Conservation (phyloP, 169 alveolate genomes). For the Besnoitia besnoiti region DNA sequence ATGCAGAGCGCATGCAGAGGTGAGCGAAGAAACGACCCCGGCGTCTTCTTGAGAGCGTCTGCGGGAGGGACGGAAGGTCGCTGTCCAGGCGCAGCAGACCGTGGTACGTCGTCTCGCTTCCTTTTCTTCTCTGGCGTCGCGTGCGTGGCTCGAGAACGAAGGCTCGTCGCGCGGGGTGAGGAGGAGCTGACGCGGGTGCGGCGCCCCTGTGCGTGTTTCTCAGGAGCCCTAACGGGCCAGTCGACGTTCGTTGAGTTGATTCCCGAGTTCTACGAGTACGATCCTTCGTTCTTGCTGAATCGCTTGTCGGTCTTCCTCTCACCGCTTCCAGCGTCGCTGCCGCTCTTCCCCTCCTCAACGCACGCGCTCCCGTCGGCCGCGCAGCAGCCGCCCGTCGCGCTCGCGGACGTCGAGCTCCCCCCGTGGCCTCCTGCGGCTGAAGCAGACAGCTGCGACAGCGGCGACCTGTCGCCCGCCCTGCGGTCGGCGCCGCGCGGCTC, state of each 20-base stretch:
- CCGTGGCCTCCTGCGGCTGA: conserved; percentile 78
- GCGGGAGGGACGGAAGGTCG: too few species aligned
- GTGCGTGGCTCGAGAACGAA: too few species aligned
- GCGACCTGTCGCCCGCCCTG: too few species aligned
- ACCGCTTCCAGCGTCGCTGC: conserved; percentile 37
- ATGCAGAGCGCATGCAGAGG: conserved; percentile 78
- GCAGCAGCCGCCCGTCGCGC: conserved; percentile 3
- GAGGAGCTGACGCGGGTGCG: too few species aligned
- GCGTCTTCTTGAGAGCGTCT: too few species aligned
- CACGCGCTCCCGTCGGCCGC: background rate
- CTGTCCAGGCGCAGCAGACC: too few species aligned
- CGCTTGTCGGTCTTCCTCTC: conserved; percentile 70
- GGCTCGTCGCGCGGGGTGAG: too few species aligned
- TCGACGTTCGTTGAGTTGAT: conserved; percentile 89
- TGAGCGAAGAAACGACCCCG: too few species aligned
- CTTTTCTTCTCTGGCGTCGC: background rate
- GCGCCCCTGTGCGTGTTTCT: conserved; percentile 18
- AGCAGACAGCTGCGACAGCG: too few species aligned
- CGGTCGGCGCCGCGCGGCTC: too few species aligned
- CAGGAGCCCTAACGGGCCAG: conserved; percentile 78
- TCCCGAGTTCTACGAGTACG: conserved; percentile 92
- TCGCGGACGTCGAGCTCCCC: conserved; percentile 88
- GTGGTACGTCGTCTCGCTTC: background rate
- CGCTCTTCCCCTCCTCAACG: conserved; percentile 43
- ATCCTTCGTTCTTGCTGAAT: conserved; percentile 87